phyloP scores from a whole-genome alignment of 805 yeast species.

The Yarrowia sp. region DNA sequence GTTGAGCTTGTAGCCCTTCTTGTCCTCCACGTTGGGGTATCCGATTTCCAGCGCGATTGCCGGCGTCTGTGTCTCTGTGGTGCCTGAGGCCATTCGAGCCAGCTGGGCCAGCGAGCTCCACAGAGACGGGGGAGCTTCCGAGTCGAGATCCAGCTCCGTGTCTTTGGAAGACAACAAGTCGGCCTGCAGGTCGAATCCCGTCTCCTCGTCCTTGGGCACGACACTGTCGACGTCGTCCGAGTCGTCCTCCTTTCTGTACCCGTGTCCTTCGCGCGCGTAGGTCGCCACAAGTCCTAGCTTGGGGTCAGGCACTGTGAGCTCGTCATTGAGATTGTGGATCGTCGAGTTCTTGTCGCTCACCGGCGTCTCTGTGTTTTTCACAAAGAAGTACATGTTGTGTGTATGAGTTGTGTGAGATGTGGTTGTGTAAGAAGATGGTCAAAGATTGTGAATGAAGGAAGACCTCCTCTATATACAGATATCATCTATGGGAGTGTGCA shows the following conservation, averaged over 20 bases:
- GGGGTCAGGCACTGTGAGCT: conserved; percentile 33
- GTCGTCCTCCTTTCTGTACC: conserved; percentile 31
- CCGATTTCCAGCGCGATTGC: conserved; percentile 19
- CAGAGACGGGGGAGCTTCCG: background rate
- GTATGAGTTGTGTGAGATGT: background rate
- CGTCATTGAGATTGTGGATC: conserved; percentile 22
- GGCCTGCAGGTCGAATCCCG: background rate
- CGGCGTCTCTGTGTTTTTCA: conserved; percentile 12
- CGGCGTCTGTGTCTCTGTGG: background rate
- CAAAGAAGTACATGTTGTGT: conserved; percentile 21
- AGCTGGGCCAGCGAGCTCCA: conserved; percentile 16
- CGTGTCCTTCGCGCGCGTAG: conserved; percentile 16
- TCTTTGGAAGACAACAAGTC: background rate
- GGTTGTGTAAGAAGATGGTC: no score
- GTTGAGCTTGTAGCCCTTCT: conserved; percentile 18
- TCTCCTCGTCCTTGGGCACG: conserved; percentile 13
- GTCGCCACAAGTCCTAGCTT: conserved; percentile 24
- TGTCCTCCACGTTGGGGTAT: conserved; percentile 26
- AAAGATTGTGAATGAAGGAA: no score
- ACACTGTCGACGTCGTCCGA: background rate
- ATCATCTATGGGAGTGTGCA: no score
- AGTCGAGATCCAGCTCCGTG: background rate
- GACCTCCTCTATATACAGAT: no score
- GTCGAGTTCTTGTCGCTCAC: background rate
- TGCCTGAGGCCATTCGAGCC: conserved; percentile 7